A percentile compares a stretch with the other conserved stretches of the same genome.
Conservation (phyloP, 192 early-diverging fungal genomes). For the Coemansia sp. region DNA sequence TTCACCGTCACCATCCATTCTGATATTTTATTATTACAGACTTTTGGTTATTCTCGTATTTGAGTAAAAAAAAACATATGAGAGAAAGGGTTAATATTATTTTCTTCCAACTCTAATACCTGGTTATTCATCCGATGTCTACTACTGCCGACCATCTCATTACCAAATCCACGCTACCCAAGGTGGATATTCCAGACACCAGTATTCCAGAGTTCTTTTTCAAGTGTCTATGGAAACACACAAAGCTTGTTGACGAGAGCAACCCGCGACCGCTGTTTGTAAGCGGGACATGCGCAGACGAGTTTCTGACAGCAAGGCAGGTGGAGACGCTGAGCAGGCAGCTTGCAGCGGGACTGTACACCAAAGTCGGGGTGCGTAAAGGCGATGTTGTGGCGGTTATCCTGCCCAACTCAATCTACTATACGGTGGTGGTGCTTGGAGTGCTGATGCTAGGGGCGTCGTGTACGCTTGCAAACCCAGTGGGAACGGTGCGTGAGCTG, state of each 20-base stretch:
- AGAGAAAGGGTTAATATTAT: not conserved
- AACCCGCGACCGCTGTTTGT: conserved; percentile 24
- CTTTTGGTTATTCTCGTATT: too few relatives aligned
- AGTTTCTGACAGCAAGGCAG: conserved; percentile 8
- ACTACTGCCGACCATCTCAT: not conserved
- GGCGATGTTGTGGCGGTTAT: conserved; percentile 75
- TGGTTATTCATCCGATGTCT: not conserved
- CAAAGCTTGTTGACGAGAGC: not conserved
- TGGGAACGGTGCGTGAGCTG: conserved; percentile 74
- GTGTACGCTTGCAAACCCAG: conserved; percentile 76
- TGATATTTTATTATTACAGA: too few relatives aligned
- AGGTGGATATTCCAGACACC: conserved; percentile 10
- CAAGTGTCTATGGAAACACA: not conserved
- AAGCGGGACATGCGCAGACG: conserved; percentile 4
- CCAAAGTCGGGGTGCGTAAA: conserved; percentile 57
- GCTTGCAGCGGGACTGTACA: conserved; percentile 40
- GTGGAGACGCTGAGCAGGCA: conserved; percentile 14
- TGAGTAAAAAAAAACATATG: too few relatives aligned
- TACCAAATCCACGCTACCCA: not conserved
- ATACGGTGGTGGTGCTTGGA: conserved; percentile 62
- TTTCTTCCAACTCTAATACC: not conserved
- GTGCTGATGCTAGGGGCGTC: conserved; percentile 63
- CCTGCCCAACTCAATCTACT: conserved; percentile 68
- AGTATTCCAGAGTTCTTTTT: conserved; percentile 29
- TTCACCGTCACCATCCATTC: too few relatives aligned